These are phyloP conservation scores for Neurospora sp. DNA, from an alignment of 495 filamentous ascomycete species.

Conservation along the genomic window DNA sequence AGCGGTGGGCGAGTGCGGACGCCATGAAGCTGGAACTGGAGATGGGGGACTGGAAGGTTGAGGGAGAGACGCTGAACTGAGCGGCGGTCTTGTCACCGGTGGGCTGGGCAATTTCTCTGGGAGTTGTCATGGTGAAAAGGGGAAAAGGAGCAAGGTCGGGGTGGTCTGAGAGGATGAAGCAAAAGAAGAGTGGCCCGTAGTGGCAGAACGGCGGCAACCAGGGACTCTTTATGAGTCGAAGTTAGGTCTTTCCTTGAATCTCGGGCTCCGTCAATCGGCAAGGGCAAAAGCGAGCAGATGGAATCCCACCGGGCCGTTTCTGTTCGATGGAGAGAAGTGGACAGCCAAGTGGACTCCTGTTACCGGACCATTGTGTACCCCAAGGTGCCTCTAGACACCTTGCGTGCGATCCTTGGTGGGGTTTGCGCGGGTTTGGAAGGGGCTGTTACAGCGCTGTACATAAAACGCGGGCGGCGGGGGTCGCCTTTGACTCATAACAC, in stretches of 20 bases:
- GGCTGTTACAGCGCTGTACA: neutral
- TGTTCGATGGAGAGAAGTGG: neutral
- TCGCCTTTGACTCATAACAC: neutral
- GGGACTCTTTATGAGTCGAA: neutral
- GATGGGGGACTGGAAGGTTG: slow-evolving; percentile 58
- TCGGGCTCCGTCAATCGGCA: neutral
- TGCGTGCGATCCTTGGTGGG: neutral
- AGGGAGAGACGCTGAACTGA: slow-evolving; percentile 41
- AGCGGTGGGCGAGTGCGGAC: slow-evolving; percentile 9
- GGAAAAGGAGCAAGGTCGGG: neutral
- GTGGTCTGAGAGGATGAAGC: neutral
- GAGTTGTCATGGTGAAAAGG: slow-evolving; percentile 26
- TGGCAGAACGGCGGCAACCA: neutral
- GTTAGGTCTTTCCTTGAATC: neutral
- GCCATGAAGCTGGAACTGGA: slow-evolving; percentile 26
- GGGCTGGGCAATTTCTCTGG: slow-evolving; percentile 29
- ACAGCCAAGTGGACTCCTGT: neutral
- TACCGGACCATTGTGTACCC: neutral
- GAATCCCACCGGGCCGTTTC: neutral
- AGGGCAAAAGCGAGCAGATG: neutral
- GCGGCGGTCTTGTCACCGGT: slow-evolving; percentile 10
- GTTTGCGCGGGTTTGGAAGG: neutral
- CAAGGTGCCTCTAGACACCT: neutral
- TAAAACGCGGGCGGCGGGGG: neutral
- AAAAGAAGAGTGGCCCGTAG: neutral